These are phyloP conservation scores for Eimeria acervulina DNA, from an alignment of 169 alveolate genomes.

Conservation along the genomic window DNA sequence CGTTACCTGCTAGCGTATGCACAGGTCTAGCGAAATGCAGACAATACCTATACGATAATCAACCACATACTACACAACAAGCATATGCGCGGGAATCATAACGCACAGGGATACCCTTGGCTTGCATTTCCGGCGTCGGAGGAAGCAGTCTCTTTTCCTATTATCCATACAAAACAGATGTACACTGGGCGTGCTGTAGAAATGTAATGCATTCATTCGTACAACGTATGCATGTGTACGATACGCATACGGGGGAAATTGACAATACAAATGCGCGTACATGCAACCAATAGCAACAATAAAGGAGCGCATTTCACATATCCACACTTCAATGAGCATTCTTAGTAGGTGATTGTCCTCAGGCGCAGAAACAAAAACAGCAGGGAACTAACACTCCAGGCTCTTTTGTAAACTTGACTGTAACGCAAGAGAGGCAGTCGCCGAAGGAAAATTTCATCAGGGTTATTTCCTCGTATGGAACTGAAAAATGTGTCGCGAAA, in stretches of 20 bases:
- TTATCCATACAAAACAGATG: too few species aligned
- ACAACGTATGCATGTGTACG: background rate
- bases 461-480: background rate
- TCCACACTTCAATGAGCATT: background rate
- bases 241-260: background rate
- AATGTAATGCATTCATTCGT: background rate
- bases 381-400: background rate
- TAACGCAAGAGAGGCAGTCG: background rate
- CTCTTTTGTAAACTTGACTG: background rate
- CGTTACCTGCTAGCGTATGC: background rate
- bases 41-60: background rate
- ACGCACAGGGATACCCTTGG: background rate
- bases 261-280: background rate
- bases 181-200: background rate
- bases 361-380: background rate
- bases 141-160: background rate
- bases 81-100: background rate
- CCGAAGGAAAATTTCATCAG: background rate
- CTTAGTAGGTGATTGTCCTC: background rate
- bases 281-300: background rate
- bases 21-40: background rate
- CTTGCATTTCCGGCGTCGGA: background rate
- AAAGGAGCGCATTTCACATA: background rate
- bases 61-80: background rate
- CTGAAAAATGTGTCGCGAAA: background rate